Conservation (phyloP, 2,329 filamentous ascomycete species). For the Trichoderma aggressivum region DNA sequence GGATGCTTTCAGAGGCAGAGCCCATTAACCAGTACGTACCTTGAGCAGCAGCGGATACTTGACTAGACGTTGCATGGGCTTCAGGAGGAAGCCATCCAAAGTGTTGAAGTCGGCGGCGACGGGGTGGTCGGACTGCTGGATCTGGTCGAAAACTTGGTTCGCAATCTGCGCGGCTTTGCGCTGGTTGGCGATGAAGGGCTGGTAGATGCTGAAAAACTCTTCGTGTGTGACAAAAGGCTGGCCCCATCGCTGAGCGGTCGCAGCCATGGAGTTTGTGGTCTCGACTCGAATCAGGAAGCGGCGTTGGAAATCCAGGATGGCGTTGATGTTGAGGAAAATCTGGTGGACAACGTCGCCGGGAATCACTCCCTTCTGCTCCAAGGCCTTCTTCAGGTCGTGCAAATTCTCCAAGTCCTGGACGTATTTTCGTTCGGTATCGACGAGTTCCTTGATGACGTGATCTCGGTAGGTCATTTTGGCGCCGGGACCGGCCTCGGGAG, state of each 20-base stretch:
- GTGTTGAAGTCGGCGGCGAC: constrained; percentile 87
- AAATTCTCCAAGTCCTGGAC: constrained; percentile 95
- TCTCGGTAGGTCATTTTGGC: constrained; percentile 73
- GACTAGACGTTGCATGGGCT: constrained; percentile 91
- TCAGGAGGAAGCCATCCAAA: constrained; percentile 86
- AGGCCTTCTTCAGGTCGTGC: constrained; percentile 83
- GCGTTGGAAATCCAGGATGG: constrained; percentile 91
- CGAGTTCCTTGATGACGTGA: constrained; percentile 85
- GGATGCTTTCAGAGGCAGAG: constrained; percentile 2
- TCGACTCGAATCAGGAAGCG: constrained; percentile 94
- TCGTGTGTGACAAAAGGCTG: constrained; percentile 81
- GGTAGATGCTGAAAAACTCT: constrained; percentile 86
- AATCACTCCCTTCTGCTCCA: constrained; percentile 84
- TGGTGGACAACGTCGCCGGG: constrained; percentile 88
- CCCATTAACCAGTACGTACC: constrained; percentile 46
- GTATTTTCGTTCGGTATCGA: constrained; percentile 95
- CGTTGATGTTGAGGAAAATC: constrained; percentile 95
- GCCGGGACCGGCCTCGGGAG: constrained; percentile 46
- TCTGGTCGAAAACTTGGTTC: constrained; percentile 81
- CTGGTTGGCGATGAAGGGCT: constrained; percentile 96
- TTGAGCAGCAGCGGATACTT: constrained; percentile 91
- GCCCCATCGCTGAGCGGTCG: constrained; percentile 85
- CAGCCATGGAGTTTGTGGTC: constrained; percentile 82
- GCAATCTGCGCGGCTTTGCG: constrained; percentile 84
- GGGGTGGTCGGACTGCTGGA: constrained; percentile 68